Conservation (phyloP, 495 filamentous ascomycete species). For the Xylaria sp. region DNA sequence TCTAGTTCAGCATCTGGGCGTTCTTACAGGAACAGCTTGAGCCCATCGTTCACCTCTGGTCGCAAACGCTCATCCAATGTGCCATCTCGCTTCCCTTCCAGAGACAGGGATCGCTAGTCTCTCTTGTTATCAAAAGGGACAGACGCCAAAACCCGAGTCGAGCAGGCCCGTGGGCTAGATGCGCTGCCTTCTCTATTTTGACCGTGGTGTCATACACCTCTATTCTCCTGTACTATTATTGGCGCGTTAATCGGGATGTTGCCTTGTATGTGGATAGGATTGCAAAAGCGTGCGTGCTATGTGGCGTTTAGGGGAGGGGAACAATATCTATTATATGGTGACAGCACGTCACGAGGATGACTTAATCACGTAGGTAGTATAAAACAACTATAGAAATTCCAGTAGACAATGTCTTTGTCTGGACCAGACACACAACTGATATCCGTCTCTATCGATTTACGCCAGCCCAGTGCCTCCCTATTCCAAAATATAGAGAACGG, state of each 20-base stretch:
- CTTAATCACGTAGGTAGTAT: background rate
- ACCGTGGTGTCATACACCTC: background rate
- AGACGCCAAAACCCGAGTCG: background rate
- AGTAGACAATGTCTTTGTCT: background rate
- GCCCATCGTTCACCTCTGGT: background rate
- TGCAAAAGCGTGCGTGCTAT: background rate
- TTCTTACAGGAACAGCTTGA: background rate
- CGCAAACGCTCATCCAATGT: background rate
- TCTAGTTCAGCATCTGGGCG: background rate
- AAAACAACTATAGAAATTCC: background rate
- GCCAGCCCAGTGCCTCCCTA: no score
- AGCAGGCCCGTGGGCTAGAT: background rate
- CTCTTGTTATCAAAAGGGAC: background rate
- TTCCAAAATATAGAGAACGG: no score
- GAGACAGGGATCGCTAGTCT: background rate
- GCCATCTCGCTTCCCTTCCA: background rate
- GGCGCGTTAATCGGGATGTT: background rate
- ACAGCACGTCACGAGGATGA: background rate
- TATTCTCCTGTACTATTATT: constrained; percentile 18
- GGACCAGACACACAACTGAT: background rate
- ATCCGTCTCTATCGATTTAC: background rate
- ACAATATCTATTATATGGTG: background rate
- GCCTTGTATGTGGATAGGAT: background rate
- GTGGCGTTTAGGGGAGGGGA: background rate
- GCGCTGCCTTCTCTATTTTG: background rate